phyloP scores from a whole-genome alignment of 1,284 basidiomycete genomes.

The Sporisorium iseilematis-ciliati region DNA sequence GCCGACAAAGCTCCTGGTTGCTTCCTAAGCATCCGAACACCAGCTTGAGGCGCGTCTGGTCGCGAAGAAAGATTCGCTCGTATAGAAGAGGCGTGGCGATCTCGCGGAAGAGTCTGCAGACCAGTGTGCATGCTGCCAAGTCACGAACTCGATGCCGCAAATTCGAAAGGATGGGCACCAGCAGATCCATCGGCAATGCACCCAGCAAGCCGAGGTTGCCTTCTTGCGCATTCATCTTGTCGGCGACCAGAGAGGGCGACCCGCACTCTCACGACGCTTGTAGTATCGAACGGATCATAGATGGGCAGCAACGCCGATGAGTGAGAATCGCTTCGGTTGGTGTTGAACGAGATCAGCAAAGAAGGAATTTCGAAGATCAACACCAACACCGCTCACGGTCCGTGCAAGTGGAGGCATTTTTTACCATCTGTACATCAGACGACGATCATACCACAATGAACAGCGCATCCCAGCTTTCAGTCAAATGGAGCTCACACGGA shows the following conservation, averaged over 20 bases:
- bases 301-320: neutral
- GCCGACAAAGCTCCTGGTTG: slow-evolving; percentile 43
- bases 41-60: slow-evolving; percentile 58
- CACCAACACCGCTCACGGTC: neutral
- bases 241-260: slow-evolving; percentile 4
- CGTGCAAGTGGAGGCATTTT: slow-evolving; percentile 31
- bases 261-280: slow-evolving; percentile 15
- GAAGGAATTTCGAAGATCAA: slow-evolving; percentile 1
- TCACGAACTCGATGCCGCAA: slow-evolving; percentile 56
- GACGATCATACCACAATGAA: neutral
- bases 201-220: slow-evolving; percentile 27
- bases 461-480: too few species aligned
- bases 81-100: slow-evolving; percentile 61
- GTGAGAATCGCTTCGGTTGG: neutral
- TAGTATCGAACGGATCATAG: neutral
- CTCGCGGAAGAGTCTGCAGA: slow-evolving; percentile 38
- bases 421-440: neutral
- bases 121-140: slow-evolving; percentile 55
- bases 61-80: slow-evolving; percentile 62
- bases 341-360: neutral
- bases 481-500: neutral
- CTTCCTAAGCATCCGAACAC: slow-evolving; percentile 56
- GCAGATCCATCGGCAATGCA: slow-evolving; percentile 58
- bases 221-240: slow-evolving; percentile 8
- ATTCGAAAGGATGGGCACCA: slow-evolving; percentile 49